phyloP scores from a whole-genome alignment of 495 filamentous ascomycete species.

The Eremomyces bilateralis region DNA sequence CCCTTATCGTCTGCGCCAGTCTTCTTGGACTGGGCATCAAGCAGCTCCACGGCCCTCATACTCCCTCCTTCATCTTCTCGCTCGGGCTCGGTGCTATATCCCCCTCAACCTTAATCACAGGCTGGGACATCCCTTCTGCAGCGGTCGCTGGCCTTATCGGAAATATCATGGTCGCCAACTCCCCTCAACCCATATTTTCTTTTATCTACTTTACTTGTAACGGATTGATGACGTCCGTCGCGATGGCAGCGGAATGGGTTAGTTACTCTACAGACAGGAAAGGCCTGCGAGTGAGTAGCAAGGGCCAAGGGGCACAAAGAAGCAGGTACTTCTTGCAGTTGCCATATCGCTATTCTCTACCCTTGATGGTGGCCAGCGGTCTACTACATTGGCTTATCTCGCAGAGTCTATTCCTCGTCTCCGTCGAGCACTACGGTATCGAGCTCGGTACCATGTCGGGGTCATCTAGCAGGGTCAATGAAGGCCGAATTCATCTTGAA shows the following conservation, averaged over 20 bases:
- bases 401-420: constrained; percentile 5
- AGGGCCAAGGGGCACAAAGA: constrained; percentile 1
- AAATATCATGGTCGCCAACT: not conserved
- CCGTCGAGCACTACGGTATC: no score
- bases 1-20: no score
- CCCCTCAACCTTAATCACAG: no score
- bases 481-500: no score
- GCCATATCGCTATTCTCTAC: constrained; percentile 2
- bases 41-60: no score
- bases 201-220: not conserved
- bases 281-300: not conserved
- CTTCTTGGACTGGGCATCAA: no score
- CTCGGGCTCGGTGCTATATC: no score
- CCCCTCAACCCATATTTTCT: not conserved
- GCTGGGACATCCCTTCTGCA: no score
- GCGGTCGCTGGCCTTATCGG: no score
- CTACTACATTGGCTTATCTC: constrained; percentile 7
- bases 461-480: no score
- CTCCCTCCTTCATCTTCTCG: no score
- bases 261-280: not conserved
- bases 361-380: constrained; percentile 1
- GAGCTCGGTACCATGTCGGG: no score
- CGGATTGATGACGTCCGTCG: not conserved
- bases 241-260: not conserved
- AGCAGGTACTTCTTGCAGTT: constrained; percentile 4